These are phyloP conservation scores for Candida jianshihensis DNA, from an alignment of 805 yeast species.

Conservation along the genomic window DNA sequence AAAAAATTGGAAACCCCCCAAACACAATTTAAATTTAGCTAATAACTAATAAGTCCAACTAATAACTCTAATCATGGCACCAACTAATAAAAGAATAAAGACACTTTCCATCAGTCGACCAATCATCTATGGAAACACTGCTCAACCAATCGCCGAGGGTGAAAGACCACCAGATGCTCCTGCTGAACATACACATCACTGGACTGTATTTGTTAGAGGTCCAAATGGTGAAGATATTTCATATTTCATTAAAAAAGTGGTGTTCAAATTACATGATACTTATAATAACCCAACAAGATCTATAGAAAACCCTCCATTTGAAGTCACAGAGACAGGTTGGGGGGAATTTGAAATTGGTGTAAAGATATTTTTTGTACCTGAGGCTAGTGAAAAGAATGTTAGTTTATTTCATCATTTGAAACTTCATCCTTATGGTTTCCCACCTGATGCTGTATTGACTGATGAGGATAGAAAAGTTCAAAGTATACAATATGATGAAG, in stretches of 20 bases:
- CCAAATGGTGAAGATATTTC: slow-evolving; percentile 76
- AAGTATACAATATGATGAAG: slow-evolving; percentile 72
- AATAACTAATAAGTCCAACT: background rate
- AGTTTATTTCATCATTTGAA: slow-evolving; percentile 84
- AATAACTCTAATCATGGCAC: background rate
- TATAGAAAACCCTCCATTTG: slow-evolving; percentile 86
- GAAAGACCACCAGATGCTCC: slow-evolving; percentile 60
- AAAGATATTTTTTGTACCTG: slow-evolving; percentile 79
- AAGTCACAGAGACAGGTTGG: slow-evolving; percentile 98
- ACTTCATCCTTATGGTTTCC: slow-evolving; percentile 72
- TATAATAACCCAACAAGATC: slow-evolving; percentile 82
- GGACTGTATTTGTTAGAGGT: slow-evolving; percentile 89
- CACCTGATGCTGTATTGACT: slow-evolving; percentile 24
- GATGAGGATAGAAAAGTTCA: slow-evolving; percentile 38
- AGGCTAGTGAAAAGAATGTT: slow-evolving; percentile 81
- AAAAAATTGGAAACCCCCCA: too few species aligned
- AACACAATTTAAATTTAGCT: background rate
- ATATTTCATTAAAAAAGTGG: slow-evolving; percentile 80
- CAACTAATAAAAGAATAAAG: slow-evolving; percentile 23
- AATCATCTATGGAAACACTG: slow-evolving; percentile 73
- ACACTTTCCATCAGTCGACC: slow-evolving; percentile 72
- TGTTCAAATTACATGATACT: slow-evolving; percentile 92
- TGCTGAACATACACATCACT: slow-evolving; percentile 85
- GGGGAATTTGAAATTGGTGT: slow-evolving; percentile 95
- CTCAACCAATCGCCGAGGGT: slow-evolving; percentile 51